phyloP scores from a whole-genome alignment of 129 eudicot genomes.

The Centaurea solstitialis region DNA sequence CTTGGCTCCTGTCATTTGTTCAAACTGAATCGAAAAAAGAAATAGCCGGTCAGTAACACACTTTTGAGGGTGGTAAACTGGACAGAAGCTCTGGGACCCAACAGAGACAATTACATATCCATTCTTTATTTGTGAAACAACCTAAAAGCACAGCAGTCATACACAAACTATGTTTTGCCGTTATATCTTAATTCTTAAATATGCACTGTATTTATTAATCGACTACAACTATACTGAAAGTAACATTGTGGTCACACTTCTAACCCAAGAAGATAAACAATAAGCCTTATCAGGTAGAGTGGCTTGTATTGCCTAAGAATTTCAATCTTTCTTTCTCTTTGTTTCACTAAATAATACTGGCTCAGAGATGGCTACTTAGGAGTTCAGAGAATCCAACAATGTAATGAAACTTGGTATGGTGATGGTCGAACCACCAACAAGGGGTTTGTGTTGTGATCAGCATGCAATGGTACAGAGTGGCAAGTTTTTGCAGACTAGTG shows the following conservation, averaged over 20 bases:
- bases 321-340: no score
- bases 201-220: background rate
- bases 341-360: background rate
- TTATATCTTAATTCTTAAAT: background rate
- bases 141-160: background rate
- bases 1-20: constrained; percentile 56
- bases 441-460: no score
- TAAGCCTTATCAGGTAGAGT: background rate
- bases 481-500: no score
- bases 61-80: background rate
- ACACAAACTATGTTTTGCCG: background rate
- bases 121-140: background rate
- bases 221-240: background rate
- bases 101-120: background rate
- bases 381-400: no score
- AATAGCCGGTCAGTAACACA: background rate
- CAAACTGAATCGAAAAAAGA: constrained; percentile 17
- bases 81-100: background rate
- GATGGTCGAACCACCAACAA: no score
- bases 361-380: background rate
- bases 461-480: no score
- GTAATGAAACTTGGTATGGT: no score
- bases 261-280: background rate
- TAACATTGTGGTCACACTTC: background rate
- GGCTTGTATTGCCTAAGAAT: no score